Base-by-base conservation (phyloP, 2,329 filamentous ascomycete genomes). In the Arthrobotrys sinensis region DNA sequence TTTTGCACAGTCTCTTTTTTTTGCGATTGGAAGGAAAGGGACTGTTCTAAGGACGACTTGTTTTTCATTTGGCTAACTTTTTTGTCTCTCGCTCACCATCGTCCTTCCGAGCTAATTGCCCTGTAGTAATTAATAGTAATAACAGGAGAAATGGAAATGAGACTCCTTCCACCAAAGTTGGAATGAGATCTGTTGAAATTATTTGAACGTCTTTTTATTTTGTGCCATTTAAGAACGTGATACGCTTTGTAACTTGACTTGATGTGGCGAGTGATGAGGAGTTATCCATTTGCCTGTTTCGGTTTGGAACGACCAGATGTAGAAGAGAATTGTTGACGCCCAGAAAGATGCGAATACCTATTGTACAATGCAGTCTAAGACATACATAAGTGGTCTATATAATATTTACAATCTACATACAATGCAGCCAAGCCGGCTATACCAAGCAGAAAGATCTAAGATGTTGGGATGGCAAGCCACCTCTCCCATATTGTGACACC, bases 51-150 rank as follows among this genome's bases (percentile, higher is more conserved):
- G 52, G 21, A 21, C 19, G 60, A 66, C 14, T 12, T 12, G 4
- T 32, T 32, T 32, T 32, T 57, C 55, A 14, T 46, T 50, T n/a
- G 4, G 8, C 21, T 19, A 32, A n/a, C 45, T 36, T 46, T 55
- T 55, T 67, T 69, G 55, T 69, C 71, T 76, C 65, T 76, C 65
- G 38, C 50, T 70, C 57, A 50, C n/a, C 64, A 11, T 40, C 48
- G 21, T 76, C 71, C 63, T 68, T 76, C 71, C 48, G 43, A 68
- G 71, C 63, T 55, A 53, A 38, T 21, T 36, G 45, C 63, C 46
- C 53, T 28, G 65, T 69, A 65, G 64, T 76, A 76, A 69, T 76
- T 76, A 76, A 76, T 76, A 76, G 72, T 72, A 72, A 72, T 76
- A 76, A 5, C 19, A 60, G 53, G 55, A 60, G 52, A 69, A 76